A percentile compares a stretch with the other conserved stretches of the same genome.
Conservation (phyloP, 2,329 filamentous ascomycete species). For the Nothomitra cinnamomea region DNA sequence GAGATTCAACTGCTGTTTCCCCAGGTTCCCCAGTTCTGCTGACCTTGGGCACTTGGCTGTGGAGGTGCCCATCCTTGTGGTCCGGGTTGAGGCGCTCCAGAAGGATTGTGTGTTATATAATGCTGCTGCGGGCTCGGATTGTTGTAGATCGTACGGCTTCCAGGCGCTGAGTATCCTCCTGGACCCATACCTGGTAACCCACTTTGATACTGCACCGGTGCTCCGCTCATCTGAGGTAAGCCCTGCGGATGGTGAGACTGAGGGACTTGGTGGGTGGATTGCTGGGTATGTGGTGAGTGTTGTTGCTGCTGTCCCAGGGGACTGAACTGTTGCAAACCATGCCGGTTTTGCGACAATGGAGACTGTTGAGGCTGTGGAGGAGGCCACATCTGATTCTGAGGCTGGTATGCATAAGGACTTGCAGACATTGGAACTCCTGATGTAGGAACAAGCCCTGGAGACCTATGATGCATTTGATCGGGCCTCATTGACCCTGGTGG, state of each 20-base stretch:
- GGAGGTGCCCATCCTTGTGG: conserved; percentile 27
- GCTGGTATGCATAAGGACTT: conserved; percentile 22
- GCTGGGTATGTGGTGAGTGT: conserved; percentile 38
- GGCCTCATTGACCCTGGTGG: conserved; percentile 36
- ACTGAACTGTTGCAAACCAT: conserved; percentile 4
- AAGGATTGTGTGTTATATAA: conserved; percentile 48
- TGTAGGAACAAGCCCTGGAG: conserved; percentile 41
- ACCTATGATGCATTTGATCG: conserved; percentile 48
- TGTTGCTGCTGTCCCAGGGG: conserved; percentile 48
- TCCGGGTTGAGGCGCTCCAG: conserved; percentile 44
- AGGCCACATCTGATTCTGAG: conserved; percentile 35
- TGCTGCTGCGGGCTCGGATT: conserved; percentile 45
- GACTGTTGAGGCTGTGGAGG: conserved; percentile 38
- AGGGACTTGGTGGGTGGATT: conserved; percentile 36
- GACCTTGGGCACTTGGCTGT: conserved; percentile 21
- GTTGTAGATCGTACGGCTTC: conserved; percentile 34
- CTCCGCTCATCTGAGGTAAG: conserved; percentile 37
- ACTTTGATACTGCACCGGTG: conserved; percentile 38
- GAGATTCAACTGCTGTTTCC: conserved; percentile 4
- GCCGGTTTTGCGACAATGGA: conserved; percentile 32
- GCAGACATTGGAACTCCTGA: conserved; percentile 36
- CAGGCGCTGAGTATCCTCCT: conserved; percentile 33
- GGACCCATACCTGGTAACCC: conserved; percentile 44
- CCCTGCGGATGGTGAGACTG: conserved; percentile 41
- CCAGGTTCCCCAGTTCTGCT: conserved; percentile 4